Evolutionary conservation across 192 early-diverging fungal genomes (phyloP).

Genomic region (Phycomyces nitens): DNA sequence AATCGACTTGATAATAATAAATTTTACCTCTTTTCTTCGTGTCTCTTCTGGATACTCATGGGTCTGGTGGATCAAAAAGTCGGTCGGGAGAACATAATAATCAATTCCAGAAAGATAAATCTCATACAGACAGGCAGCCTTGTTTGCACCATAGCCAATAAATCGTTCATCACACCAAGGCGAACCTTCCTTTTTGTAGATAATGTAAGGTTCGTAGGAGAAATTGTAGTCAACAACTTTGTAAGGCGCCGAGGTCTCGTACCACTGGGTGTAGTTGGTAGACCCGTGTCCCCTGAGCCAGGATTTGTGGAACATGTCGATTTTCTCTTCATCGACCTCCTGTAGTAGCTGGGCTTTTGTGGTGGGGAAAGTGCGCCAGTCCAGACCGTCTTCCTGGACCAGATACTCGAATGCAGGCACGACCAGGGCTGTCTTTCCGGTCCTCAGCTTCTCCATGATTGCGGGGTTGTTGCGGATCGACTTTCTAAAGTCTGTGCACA

Average conservation of each 20-base stretch:
- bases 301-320: conserved; percentile 50
- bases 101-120: conserved; percentile 50
- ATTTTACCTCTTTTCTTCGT: conserved; percentile 46
- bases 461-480: conserved; percentile 28
- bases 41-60: conserved; percentile 45
- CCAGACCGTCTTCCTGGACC: conserved; percentile 44
- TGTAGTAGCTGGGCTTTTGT: conserved; percentile 38
- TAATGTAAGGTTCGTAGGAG: conserved; percentile 56
- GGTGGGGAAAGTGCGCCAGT: conserved; percentile 46
- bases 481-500: conserved; percentile 48
- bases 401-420: conserved; percentile 57
- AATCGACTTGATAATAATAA: too few relatives aligned
- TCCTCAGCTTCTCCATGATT: conserved; percentile 37
- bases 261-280: conserved; percentile 49
- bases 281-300: conserved; percentile 50
- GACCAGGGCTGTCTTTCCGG: conserved; percentile 45
- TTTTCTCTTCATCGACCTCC: conserved; percentile 38
- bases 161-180: conserved; percentile 54
- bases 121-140: conserved; percentile 52
- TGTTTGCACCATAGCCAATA: conserved; percentile 54
- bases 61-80: conserved; percentile 52
- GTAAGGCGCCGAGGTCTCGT: conserved; percentile 40
- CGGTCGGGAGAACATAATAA: conserved; percentile 45
- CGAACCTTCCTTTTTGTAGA: conserved; percentile 44
- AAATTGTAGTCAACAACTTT: conserved; percentile 46